A percentile compares a stretch with the other conserved stretches of the same genome.
Conservation (phyloP, 2,329 filamentous ascomycete species). For the Teratosphaeria destructans region DNA sequence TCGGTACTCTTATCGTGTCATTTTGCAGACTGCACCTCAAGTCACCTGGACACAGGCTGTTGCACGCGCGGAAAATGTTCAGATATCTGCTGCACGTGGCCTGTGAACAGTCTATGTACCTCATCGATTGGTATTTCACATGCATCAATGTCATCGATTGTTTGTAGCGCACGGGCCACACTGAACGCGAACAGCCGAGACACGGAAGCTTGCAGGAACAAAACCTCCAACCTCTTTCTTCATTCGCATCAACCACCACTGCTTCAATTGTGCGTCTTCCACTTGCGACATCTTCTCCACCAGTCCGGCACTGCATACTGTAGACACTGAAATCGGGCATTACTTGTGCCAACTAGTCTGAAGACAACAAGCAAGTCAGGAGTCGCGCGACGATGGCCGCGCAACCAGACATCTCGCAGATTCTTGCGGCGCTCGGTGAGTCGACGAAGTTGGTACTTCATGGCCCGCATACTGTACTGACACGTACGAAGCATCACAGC, state of each 20-base stretch:
- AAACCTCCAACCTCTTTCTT: not conserved
- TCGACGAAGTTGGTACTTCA: not conserved
- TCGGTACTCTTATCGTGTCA: not conserved
- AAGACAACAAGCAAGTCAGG: not conserved
- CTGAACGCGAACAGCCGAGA: not conserved
- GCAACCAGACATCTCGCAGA: slow-evolving; percentile 40
- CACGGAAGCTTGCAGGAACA: not conserved
- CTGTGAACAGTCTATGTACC: not conserved
- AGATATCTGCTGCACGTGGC: not conserved
- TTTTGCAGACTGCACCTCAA: not conserved
- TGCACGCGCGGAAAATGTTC: not conserved
- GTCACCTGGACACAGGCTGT: not conserved
- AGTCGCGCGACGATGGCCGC: slow-evolving; percentile 28
- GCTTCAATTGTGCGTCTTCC: not conserved
- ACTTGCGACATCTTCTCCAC: not conserved
- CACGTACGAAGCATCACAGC: slow-evolving; percentile 35
- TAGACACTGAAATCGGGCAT: not conserved
- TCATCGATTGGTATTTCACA: not conserved
- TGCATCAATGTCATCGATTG: not conserved
- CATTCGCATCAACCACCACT: not conserved
- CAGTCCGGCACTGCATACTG: not conserved
- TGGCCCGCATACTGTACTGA: slow-evolving; percentile 2
- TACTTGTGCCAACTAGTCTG: not conserved
- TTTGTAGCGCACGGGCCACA: not conserved
- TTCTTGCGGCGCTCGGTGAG: slow-evolving; percentile 42